These are phyloP conservation scores for Prinsepia uniflora DNA, from an alignment of 306 rosid genomes.

Conservation along the genomic window DNA sequence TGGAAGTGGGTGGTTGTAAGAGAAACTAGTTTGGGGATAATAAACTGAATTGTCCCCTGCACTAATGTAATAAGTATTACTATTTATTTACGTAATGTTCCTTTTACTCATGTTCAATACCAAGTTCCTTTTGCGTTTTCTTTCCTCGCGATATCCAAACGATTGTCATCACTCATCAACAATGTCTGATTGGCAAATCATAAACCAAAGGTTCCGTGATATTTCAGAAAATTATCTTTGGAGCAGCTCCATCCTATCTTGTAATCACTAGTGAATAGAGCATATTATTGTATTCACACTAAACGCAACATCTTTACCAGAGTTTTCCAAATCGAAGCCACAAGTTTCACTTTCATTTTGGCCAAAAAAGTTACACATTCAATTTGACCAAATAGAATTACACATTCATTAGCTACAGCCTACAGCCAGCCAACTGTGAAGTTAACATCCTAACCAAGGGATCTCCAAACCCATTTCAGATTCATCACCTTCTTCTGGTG, in stretches of 20 bases:
- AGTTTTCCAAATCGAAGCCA: not conserved
- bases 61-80: conserved; percentile 22
- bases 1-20: conserved; percentile 3
- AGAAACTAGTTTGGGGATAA: conserved; percentile 19
- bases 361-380: too few species aligned
- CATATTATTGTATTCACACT: not conserved
- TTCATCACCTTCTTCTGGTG: not conserved
- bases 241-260: too few species aligned
- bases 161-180: too few species aligned
- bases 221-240: too few species aligned
- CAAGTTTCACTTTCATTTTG: not conserved
- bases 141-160: not conserved
- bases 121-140: not conserved
- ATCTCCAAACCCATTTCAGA: not conserved
- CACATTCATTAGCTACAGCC: not conserved
- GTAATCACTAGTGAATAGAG: not conserved
- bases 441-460: not conserved
- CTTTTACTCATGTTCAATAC: not conserved
- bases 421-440: not conserved
- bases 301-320: not conserved
- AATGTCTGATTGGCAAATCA: too few species aligned
- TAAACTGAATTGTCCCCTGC: conserved; percentile 26
- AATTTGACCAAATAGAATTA: too few species aligned
- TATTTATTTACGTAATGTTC: not conserved
- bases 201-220: too few species aligned